Evolutionary conservation across 2,329 filamentous ascomycete genomes (phyloP).

Genomic region (Colletotrichum noveboracense): DNA sequence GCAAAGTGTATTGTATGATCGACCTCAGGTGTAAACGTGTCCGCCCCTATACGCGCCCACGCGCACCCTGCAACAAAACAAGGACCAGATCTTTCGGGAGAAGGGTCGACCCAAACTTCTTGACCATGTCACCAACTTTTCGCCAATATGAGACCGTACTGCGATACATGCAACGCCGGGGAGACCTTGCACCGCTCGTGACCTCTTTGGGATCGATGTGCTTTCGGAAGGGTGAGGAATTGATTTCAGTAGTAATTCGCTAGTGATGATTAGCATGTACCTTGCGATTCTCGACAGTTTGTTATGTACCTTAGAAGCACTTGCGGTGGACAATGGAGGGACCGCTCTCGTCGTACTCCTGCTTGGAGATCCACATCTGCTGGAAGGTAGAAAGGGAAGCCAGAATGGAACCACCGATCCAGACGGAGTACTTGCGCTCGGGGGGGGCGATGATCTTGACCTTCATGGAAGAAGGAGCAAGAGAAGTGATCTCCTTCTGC

Average conservation of each 20-base stretch:
- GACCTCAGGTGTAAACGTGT: conserved; percentile 58
- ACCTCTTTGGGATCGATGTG: conserved; percentile 50
- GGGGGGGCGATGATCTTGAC: conserved; percentile 99
- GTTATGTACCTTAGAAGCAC: conserved; percentile 90
- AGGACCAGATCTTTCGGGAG: conserved; percentile 52
- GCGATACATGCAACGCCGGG: conserved; percentile 52
- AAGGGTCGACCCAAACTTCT: conserved; percentile 56
- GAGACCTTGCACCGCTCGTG: conserved; percentile 47
- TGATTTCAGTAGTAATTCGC: conserved; percentile 16
- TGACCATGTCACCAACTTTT: conserved; percentile 63
- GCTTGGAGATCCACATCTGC: conserved; percentile 99
- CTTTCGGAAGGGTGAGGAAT: conserved; percentile 37
- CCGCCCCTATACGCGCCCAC: conserved; percentile 52
- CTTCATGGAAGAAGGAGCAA: conserved; percentile 99
- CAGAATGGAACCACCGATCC: conserved; percentile 99
- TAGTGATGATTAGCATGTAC: not conserved
- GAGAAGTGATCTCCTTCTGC: conserved; percentile 99
- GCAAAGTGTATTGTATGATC: conserved; percentile 62
- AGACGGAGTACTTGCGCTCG: conserved; percentile 99
- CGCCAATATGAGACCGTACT: conserved; percentile 60
- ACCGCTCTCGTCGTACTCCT: conserved; percentile 99
- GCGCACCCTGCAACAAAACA: conserved; percentile 57
- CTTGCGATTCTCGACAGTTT: not conserved
- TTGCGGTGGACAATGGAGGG: conserved; percentile 99
- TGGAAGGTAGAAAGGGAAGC: conserved; percentile 99